Evolutionary conservation across 169 alveolate species (phyloP), one percentile per base, ranked within the genome.

Genomic region (Fabrea salina): DNA sequence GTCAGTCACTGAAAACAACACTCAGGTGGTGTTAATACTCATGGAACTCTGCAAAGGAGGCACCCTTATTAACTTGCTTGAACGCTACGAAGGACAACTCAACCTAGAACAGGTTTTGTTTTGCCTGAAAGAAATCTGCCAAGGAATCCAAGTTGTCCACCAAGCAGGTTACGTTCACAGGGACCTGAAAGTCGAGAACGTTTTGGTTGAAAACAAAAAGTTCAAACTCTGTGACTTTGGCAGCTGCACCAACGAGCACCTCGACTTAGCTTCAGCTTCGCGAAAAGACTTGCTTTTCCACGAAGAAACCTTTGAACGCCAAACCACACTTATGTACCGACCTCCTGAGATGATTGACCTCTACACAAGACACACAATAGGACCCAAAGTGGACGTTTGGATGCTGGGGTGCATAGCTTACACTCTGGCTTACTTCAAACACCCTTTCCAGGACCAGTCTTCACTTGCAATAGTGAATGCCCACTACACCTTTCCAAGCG

Each of bases 331-430:
- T 54, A 94, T 92, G 89, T 94, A 94, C 74, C 61, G 97, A 43
- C 97, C 98, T 8, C 98, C 98, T 1, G 97, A 96, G 82, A 88
- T 96, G 94, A 86, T 89, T 39, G 98, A 96, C 80, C 86, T 89
- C 43, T 90, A 91, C 75, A 59, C 82, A 7, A 75, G 86, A 64
- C 77, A 72, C 40, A 86, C 74, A 41, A 93, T 96, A 22, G 86
- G 89, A 58, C 74, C 79, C 6, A 89, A 94, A 88, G 96, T 90
- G 1, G 97, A 96, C 77, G 59, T 89, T 13, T 96, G 97, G 98
- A 91, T 90, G 93, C 75, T 96, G 32, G 97, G 98, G 3, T 94
- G 97, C 72, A 90, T 96, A n/a, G 70, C 91, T 33, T 96, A 75
- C 74, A 87, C 94, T 51, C 64, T 86, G 4, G 76, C 82, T 22